Evolutionary conservation across 495 filamentous ascomycete genomes (phyloP), one percentile per base, ranked within the genome.

Genomic region (Pyrenula massariospora): DNA sequence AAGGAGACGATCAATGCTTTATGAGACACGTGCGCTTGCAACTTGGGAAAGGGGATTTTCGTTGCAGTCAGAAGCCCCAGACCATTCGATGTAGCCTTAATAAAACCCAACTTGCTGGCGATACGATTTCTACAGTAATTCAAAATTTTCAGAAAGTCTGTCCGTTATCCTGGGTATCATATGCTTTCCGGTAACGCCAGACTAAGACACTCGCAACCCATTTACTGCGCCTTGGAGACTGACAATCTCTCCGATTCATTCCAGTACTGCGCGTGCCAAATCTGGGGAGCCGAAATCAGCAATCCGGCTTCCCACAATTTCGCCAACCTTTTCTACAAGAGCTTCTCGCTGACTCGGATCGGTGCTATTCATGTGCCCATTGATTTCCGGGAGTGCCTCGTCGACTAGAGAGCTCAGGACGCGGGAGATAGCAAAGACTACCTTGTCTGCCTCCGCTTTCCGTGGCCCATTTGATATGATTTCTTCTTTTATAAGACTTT

Each of bases 401-500:
- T 72, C 67, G 47, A 70, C 72, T 5, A 86, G 61, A 0, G 72
- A 71, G 2, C 68, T 60, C 52, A 90, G 63, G 0, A 85, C 80
- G 56, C 77, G 78, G 50, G 88, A 61, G 19, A 91, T 70, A 0
- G 77, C 83, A 11, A 64, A 74, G 1, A 89, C 65, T 2, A 89
- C 71, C 59, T 77, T 78, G 63, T 88, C 83, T 2, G 77, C 81
- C 59, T 89, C 85, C 1, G 72, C 68, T 15, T 71, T 72, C 57
- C 72, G 71, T 10, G 70, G 63, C 36, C 67, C 71, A 11, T 77
- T 78, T 15, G 83, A 80, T 24, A 76, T 75, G 55, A 81, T 73
- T 12, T 87, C 88, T 19, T 87, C 85, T 56, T 80, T 74, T 15
- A 89, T 74, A 12, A 96, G 71, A 0, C 74, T 76, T 55, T 93